Evolutionary conservation across 345 rosid genomes (phyloP), one percentile per base, ranked within the genome.

Genomic region (Isatis tinctoria): DNA sequence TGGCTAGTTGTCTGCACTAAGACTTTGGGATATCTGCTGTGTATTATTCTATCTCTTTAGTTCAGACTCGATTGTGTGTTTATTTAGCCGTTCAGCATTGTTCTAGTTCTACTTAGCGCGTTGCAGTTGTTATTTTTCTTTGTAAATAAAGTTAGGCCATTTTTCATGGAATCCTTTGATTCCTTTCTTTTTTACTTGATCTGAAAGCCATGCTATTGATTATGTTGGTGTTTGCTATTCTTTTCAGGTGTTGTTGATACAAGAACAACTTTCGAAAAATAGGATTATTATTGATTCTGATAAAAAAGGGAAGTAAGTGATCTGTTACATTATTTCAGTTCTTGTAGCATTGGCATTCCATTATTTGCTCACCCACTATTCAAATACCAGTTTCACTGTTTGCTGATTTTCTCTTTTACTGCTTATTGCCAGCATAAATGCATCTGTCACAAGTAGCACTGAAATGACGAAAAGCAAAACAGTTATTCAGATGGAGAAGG

Each of bases 191-290:
- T 49, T 47, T 37, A 49, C 37, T 5, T 65, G 66, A 71, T 22
- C 26, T 56, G 63, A 69, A 69, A 43, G 52, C 22, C 24, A 45
- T 54, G 53, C 39, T 40, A 39, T 52, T 67, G 45, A 17, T 6
- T 58, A 47, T 32, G 60, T 71, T 66, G 57, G 54, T 66, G 54
- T 78, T 78, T 72, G 56, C 47, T 59, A 43, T 82, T 35, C 75
- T 45, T 82, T 83, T 78, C 83, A 94, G 98, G 98, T 94, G 72
- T 71, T 94, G 75, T 76, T 91, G 80, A 94, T 94, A 70, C 97
- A 91, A 80, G 96, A 94, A 77, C 98, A 94, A 69, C 94, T 94
- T 75, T 94, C 97, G 5, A 91, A 94, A 83, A 94, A 94, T 57
- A 86, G 98, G 74, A 90, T 94, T 78, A 94, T 91, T 62, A 87